A percentile compares a stretch with the other conserved stretches of the same genome.
These are phyloP conservation scores for Rosa lucieae DNA, from an alignment of 306 rosid genomes.

Conservation along the genomic window DNA sequence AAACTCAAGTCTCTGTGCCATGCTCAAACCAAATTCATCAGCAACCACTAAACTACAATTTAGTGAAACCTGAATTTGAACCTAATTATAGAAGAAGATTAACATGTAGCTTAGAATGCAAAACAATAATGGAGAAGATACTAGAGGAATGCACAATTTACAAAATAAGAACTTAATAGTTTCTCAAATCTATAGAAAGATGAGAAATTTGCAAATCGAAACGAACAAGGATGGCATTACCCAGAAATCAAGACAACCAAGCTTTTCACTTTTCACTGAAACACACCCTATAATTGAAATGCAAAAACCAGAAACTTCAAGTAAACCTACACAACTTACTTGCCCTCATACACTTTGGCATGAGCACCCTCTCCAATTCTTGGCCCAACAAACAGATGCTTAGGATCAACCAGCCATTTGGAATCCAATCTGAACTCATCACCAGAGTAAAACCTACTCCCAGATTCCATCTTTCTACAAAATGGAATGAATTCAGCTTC, in stretches of 20 bases:
- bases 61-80: not conserved
- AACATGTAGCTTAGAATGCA: not conserved
- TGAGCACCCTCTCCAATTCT: slow-evolving; percentile 96
- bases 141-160: not conserved
- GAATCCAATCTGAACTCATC: slow-evolving; percentile 83
- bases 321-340: slow-evolving; percentile 49
- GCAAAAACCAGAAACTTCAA: slow-evolving; percentile 6
- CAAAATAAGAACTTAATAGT: slow-evolving; percentile 1
- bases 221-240: slow-evolving; percentile 22
- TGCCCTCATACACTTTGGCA: slow-evolving; percentile 94
- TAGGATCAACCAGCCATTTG: slow-evolving; percentile 83
- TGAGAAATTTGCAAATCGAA: slow-evolving; percentile 18
- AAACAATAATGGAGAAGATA: not conserved
- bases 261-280: slow-evolving; percentile 5
- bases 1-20: slow-evolving; percentile 7
- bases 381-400: slow-evolving; percentile 80
- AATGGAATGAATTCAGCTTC: slow-evolving; percentile 23
- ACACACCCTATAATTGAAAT: slow-evolving; percentile 18
- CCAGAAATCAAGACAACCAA: slow-evolving; percentile 31
- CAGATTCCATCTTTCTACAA: slow-evolving; percentile 73
- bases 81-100: slow-evolving; percentile 6
- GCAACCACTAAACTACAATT: slow-evolving; percentile 8
- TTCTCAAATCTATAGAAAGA: slow-evolving; percentile 3
- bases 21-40: slow-evolving; percentile 14
- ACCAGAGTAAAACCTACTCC: slow-evolving; percentile 61